phyloP scores from a whole-genome alignment of 2,329 filamentous ascomycete species.

The Blumeriella jaapii region DNA sequence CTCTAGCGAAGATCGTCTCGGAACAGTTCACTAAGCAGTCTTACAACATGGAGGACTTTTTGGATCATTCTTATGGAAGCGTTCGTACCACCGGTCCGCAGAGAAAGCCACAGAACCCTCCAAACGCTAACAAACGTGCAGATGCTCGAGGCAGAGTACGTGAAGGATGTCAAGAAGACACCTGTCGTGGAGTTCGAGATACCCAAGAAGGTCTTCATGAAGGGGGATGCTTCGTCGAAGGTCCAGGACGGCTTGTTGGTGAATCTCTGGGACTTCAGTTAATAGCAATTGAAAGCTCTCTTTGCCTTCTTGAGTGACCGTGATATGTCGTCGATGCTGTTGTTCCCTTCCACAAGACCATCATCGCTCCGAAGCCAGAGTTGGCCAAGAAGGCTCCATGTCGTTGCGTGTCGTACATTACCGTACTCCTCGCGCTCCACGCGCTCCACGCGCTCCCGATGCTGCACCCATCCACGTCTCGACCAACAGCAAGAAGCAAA shows the following conservation, averaged over 20 bases:
- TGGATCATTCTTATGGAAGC: constrained; percentile 84
- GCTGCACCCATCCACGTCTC: no score
- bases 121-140: constrained; percentile 30
- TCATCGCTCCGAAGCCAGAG: no score
- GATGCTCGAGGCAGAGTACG: constrained; percentile 76
- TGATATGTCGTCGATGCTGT: background rate
- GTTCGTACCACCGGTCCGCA: no score
- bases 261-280: constrained; percentile 48
- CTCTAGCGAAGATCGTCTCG: constrained; percentile 82
- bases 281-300: constrained; percentile 1
- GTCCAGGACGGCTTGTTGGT: constrained; percentile 44
- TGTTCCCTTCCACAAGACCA: background rate
- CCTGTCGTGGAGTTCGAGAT: constrained; percentile 93
- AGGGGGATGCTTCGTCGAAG: constrained; percentile 35
- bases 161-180: constrained; percentile 71
- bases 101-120: constrained; percentile 31
- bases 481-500: no score
- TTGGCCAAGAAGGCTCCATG: no score
- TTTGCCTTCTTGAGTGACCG: background rate
- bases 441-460: no score
- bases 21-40: constrained; percentile 95
- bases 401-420: no score
- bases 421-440: no score
- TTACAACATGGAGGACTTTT: constrained; percentile 93
- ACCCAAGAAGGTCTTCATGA: constrained; percentile 37